These are phyloP conservation scores for Anethum foeniculum DNA, from an alignment of 140 eudicot genomes.

Conservation along the genomic window DNA sequence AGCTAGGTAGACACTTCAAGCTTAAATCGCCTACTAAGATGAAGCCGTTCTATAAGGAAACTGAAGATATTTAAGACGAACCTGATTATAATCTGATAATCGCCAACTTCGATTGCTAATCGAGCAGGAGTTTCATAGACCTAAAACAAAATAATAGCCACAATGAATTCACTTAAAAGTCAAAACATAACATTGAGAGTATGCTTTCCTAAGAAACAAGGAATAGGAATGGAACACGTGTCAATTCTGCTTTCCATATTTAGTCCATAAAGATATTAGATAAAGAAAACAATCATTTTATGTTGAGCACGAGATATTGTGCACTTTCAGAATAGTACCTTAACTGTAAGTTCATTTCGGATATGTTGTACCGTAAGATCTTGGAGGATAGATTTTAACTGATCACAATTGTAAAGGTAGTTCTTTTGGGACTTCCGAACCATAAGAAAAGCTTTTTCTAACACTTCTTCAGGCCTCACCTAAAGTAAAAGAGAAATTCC, in stretches of 20 bases:
- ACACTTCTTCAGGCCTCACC: conserved; percentile 95
- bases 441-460: conserved; percentile 67
- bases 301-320: neutral
- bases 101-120: conserved; percentile 86
- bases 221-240: neutral
- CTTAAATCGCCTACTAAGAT: neutral
- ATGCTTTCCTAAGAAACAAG: neutral
- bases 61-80: conserved; percentile 22
- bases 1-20: neutral
- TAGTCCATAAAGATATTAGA: neutral
- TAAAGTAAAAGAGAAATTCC: conserved; percentile 13
- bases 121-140: conserved; percentile 97
- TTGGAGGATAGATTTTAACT: conserved; percentile 85
- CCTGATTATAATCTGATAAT: conserved; percentile 93
- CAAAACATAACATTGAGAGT: neutral
- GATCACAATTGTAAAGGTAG: conserved; percentile 88
- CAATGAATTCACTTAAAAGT: neutral
- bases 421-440: conserved; percentile 75
- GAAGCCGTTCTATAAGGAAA: neutral
- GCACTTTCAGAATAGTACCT: conserved; percentile 33
- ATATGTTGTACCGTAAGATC: conserved; percentile 91
- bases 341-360: conserved; percentile 80
- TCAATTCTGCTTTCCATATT: neutral
- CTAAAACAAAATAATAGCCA: conserved; percentile 26
- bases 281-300: neutral